A percentile compares a stretch with the other conserved stretches of the same genome.
phyloP scores from a whole-genome alignment of 106 monocot genomes.

The Gastrodia elata region DNA sequence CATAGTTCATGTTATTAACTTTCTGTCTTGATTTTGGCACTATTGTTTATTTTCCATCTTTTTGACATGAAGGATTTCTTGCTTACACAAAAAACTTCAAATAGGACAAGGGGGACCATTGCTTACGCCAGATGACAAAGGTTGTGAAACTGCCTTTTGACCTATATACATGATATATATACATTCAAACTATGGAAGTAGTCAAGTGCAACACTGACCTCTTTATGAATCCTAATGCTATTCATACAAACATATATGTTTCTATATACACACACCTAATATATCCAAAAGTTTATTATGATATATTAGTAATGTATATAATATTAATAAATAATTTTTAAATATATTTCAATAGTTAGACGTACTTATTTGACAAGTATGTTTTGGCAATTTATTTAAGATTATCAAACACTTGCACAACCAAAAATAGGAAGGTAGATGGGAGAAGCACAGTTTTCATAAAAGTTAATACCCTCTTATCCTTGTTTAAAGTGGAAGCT shows the following conservation, averaged over 20 bases:
- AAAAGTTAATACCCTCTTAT: neutral
- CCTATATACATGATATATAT: neutral
- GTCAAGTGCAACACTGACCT: neutral
- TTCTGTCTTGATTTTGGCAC: neutral
- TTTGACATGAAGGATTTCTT: neutral
- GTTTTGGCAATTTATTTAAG: neutral
- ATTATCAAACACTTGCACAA: neutral
- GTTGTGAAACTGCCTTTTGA: neutral
- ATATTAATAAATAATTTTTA: neutral
- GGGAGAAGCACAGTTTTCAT: neutral
- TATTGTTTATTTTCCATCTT: neutral
- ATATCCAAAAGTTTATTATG: neutral
- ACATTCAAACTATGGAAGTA: neutral
- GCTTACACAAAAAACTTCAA: neutral
- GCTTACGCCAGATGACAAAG: neutral
- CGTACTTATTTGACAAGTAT: neutral
- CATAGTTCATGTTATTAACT: neutral
- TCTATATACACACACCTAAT: neutral
- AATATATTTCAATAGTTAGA: neutral
- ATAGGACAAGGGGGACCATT: neutral
- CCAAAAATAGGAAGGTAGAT: neutral
- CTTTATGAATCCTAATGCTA: neutral
- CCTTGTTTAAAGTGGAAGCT: neutral
- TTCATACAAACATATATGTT: neutral
- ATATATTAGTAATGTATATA: neutral